Evolutionary conservation across 371 early-diverging fungal genomes (phyloP), one percentile per base, ranked within the genome.

Genomic region (Mucor ambiguus): DNA sequence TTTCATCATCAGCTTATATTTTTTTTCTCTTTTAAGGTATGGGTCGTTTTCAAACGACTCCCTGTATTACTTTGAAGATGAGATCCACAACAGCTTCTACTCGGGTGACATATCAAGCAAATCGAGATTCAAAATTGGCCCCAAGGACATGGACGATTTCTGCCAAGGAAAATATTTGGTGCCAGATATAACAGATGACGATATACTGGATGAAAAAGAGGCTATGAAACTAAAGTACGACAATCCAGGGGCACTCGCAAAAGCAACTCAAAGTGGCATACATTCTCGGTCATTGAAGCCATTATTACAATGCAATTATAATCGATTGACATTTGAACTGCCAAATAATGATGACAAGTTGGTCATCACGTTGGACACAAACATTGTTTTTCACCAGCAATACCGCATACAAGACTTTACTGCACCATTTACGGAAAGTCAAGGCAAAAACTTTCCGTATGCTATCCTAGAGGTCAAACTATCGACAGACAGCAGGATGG

Each of bases 401-500:
- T 52, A 10, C 52, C 3, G 4, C 11, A 16, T 16, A 16, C 52
- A 52, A 28, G 28, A 28, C 0, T 52, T 52, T 16, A 4, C 16
- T 14, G 28, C 14, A 4, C 9, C 6, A 16, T 16, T 14, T 2
- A 52, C 1, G 5, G 28, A 52, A 28, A 52, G 3, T 0, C 14
- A 52, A 22, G 4, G 11, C 8, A 52, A 11, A 1, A 16, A 1
- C 5, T 52, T 52, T 14, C 52, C 52, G 0, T 52, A 52, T 52
- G 64, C 64, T n/a, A 24, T 63, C 9, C 11, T 63, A 3, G 64
- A 63, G 41, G 44, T 63, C 20, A 63, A 56, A 32, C 16, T 56
- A 29, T 43, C 64, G 18, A 44, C 56, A 38, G 41, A 56, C 14
- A 8, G 20, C 30, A 63, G 32, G 44, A 24, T 60, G 29, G 60